Evolutionary conservation across 179 eudicot species (phyloP).

Genomic region (Actinidia arguta): DNA sequence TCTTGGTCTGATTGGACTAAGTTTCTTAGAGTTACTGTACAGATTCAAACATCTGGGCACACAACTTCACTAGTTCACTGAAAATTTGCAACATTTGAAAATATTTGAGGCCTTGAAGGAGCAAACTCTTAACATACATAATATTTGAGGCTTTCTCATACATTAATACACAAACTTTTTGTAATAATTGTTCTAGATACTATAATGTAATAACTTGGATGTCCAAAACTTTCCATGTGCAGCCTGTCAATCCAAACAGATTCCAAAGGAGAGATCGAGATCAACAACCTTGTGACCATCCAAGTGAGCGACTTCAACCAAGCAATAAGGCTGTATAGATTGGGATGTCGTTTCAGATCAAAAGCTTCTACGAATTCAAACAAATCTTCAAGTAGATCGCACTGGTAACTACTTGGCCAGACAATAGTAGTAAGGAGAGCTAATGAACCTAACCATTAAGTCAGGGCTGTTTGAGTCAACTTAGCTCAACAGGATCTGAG

Average conservation of each 20-base stretch:
- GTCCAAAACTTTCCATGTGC: constrained; percentile 10
- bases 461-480: neutral
- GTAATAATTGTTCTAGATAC: neutral
- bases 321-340: constrained; percentile 27
- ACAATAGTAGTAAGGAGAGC: neutral
- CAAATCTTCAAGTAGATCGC: constrained; percentile 35
- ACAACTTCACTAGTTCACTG: neutral
- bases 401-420: constrained; percentile 28
- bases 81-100: neutral
- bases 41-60: neutral
- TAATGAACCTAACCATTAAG: no score
- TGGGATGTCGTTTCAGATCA: constrained; percentile 33
- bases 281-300: constrained; percentile 32
- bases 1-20: no score
- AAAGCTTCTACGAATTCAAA: constrained; percentile 38
- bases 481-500: neutral
- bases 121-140: neutral
- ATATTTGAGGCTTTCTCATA: neutral
- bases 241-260: constrained; percentile 36
- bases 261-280: constrained; percentile 27
- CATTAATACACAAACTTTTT: no score
- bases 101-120: constrained; percentile 7
- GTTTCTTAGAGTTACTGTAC: neutral
- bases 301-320: constrained; percentile 30
- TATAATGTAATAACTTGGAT: neutral